Conservation (phyloP, 306 rosid genomes). For the Arachis stenosperma region DNA sequence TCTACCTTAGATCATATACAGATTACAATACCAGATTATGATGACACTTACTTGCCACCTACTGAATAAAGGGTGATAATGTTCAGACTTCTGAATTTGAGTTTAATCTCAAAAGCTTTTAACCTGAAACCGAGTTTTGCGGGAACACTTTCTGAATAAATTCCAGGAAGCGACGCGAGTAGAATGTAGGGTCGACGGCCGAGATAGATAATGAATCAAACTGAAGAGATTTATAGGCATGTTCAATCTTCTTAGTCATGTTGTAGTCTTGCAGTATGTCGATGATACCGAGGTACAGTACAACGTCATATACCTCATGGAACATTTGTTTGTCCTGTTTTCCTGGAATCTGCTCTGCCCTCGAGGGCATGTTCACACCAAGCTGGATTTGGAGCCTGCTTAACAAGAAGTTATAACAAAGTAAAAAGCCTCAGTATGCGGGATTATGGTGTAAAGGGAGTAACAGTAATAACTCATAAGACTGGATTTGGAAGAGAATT, state of each 20-base stretch:
- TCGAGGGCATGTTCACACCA: constrained; percentile 92
- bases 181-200: constrained; percentile 80
- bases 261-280: constrained; percentile 91
- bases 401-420: constrained; percentile 18
- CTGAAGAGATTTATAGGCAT: constrained; percentile 77
- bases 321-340: constrained; percentile 60
- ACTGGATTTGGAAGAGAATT: neutral
- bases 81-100: constrained; percentile 1
- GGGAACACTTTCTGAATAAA: constrained; percentile 82
- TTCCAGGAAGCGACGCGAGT: constrained; percentile 76
- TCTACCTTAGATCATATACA: constrained; percentile 32
- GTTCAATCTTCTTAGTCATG: constrained; percentile 86
- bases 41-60: neutral
- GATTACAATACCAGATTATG: constrained; percentile 15
- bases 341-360: constrained; percentile 78
- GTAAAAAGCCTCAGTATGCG: neutral
- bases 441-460: constrained; percentile 1
- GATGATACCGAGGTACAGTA: constrained; percentile 84
- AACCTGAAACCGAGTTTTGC: constrained; percentile 49
- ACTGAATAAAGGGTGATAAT: constrained; percentile 16
- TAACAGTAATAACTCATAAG: neutral
- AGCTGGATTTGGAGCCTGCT: constrained; percentile 88
- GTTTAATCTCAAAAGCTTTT: constrained; percentile 36
- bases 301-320: constrained; percentile 74
- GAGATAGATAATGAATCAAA: constrained; percentile 86